Evolutionary conservation across 176 grass and related monocot species (phyloP), one percentile per base, ranked within the genome.

Genomic region (Panicum miliaceum): DNA sequence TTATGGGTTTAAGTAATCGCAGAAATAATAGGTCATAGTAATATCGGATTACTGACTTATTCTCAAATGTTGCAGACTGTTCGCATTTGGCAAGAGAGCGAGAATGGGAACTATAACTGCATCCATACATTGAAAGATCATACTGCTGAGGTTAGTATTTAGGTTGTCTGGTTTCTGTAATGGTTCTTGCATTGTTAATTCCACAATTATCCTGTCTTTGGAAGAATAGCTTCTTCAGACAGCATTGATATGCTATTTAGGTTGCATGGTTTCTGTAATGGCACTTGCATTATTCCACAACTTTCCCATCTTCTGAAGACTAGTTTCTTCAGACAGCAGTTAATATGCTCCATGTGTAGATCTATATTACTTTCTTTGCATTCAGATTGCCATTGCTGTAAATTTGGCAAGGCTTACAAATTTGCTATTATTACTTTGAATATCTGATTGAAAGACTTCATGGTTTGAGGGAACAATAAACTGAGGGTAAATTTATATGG

Each of bases 21-120:
- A 62, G 7, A 43, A 75, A 70, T 58, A 50, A n/a, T 86, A 8
- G 6, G 40, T 68, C 56, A 23, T 25, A 63, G 36, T 62, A 76
- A 76, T 32, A 32, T 46, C 12, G 7, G 1, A 22, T 69, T 22
- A 16, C 46, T 90, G 64, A 90, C 68, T 61, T 86, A 36, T 70
- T 86, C 92, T 16, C 59, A 63, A 88, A 89, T 19, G n/a, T 42
- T 92, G 64, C 88, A 99, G 97, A 99, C 97, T 84, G 97, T 99
- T 92, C 89, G 90, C 57, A 72, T 99, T 81, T 99, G 97, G 97
- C 93, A 96, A 92, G 93, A 61, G 83, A 75, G 75, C 57, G 93
- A 99, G 15, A 82, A 91, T 82, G 97, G 91, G 51, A 99, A 87
- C 48, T 99, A 99, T 60, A 87, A 82, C 81, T 99, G 91, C 72